Evolutionary conservation across 73 alveolate species (phyloP), one percentile per base, ranked within the genome.

Genomic region (Uronychia binucleata): DNA sequence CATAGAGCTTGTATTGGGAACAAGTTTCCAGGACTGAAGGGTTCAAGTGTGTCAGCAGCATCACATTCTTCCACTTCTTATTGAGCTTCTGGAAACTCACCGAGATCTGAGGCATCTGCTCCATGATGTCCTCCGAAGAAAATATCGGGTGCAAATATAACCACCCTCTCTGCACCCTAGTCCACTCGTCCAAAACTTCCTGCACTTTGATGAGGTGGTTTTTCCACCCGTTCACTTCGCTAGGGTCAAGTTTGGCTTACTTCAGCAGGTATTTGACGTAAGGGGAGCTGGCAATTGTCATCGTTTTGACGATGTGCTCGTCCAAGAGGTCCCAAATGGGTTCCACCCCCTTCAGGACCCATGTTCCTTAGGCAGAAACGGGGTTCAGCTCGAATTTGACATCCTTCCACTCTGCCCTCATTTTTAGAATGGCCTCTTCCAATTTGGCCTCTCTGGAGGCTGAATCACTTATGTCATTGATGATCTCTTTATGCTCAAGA

Each of bases 161-260:
- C 95, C 97, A 91, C 74, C 95, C 93, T 87, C 95, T 96, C 82
- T 96, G 91, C 26, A 94, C 94, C 83, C 94, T 96, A 31, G 94
- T 76, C 99, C 99, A 97, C 33, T 96, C 97, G 80, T 97, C 99
- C 27, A 97, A 85, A n/a, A 97, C 95, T 79, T 97, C 99, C 91
- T 97, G 91, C 1, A 97, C 96, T 74, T 96, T 88, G 27, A 96
- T 94, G 74, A 97, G 80, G 58, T 94, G 95, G 74, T 90, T 85
- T 91, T 97, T 97, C 78, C 97, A 90, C 60, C 80, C 92, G 28
- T 94, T 92, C 11, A 96, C 97, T 88, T 96, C 97, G 76, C 93
- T 93, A 46, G 19, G 19, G 19, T 46, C 19, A 5, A 46, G 5
- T 46, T 46, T 46, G 5, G 5, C 67, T 46, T 46, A 46, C 67